These are phyloP conservation scores for Fusarium clavum DNA, from an alignment of 2,329 filamentous ascomycete species.

Conservation along the genomic window DNA sequence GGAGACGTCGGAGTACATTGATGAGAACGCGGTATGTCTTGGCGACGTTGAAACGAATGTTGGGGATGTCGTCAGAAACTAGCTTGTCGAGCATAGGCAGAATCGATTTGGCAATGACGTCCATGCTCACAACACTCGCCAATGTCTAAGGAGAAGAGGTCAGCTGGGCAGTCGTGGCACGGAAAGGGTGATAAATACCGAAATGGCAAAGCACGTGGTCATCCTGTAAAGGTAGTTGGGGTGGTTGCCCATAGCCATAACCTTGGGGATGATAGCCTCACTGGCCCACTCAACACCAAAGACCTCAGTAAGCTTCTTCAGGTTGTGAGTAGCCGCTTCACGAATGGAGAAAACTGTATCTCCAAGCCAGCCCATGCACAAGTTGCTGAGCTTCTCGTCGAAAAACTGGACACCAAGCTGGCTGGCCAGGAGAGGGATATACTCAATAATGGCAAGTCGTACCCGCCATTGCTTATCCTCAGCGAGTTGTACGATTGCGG, in stretches of 20 bases:
- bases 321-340: slow-evolving; percentile 95
- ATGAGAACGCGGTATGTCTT: slow-evolving; percentile 96
- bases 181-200: slow-evolving; percentile 70
- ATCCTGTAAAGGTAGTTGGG: slow-evolving; percentile 99
- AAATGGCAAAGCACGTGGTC: slow-evolving; percentile 99
- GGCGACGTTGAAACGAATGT: slow-evolving; percentile 99
- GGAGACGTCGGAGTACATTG: slow-evolving; percentile 89
- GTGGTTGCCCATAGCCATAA: slow-evolving; percentile 97
- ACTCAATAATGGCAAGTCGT: slow-evolving; percentile 97
- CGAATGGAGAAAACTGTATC: slow-evolving; percentile 99
- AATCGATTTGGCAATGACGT: slow-evolving; percentile 92
- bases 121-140: slow-evolving; percentile 89
- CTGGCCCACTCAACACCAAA: slow-evolving; percentile 98
- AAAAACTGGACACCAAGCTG: slow-evolving; percentile 98
- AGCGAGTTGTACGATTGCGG: slow-evolving; percentile 95
- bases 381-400: slow-evolving; percentile 92
- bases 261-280: slow-evolving; percentile 97
- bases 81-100: slow-evolving; percentile 97
- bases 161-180: slow-evolving; percentile 36
- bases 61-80: slow-evolving; percentile 93
- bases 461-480: slow-evolving; percentile 99
- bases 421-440: slow-evolving; percentile 94
- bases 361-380: slow-evolving; percentile 99
- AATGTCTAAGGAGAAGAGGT: slow-evolving; percentile 74
- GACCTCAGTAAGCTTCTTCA: slow-evolving; percentile 98